Conservation (phyloP, 1,284 basidiomycete genomes). For the Coriolopsis trogii region DNA sequence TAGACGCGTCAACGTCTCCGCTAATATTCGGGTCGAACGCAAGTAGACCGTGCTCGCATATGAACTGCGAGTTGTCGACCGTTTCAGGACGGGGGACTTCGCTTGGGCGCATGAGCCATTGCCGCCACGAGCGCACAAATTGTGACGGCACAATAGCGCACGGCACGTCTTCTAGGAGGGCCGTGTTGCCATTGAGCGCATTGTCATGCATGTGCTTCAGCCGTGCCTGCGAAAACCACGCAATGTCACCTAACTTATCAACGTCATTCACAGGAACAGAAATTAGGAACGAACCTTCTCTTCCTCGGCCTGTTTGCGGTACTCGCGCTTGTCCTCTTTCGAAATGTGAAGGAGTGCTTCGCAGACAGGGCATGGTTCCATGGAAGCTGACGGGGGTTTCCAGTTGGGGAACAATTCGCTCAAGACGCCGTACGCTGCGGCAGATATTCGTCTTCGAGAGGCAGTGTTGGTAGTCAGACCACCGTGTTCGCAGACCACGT, state of each 20-base stretch:
- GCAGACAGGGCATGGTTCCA: conserved; percentile 62
- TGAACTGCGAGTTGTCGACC: conserved; percentile 61
- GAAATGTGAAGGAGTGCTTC: conserved; percentile 55
- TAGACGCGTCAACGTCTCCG: conserved; percentile 55
- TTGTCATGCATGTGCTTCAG: conserved; percentile 64
- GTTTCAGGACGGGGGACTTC: conserved; percentile 56
- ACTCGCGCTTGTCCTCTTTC: conserved; percentile 58
- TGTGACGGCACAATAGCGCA: conserved; percentile 61
- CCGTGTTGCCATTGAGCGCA: conserved; percentile 47
- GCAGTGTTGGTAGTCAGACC: conserved; percentile 54
- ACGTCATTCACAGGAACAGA: conserved; percentile 15
- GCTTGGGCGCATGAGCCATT: conserved; percentile 66
- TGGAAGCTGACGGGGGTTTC: conserved; percentile 53
- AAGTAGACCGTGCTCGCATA: conserved; percentile 72
- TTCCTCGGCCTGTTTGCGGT: conserved; percentile 64
- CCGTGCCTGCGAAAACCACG: conserved; percentile 45
- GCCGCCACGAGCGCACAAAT: conserved; percentile 68
- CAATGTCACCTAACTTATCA: conserved; percentile 13
- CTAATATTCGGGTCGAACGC: conserved; percentile 64
- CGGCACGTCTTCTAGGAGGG: conserved; percentile 46
- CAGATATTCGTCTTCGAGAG: conserved; percentile 62
- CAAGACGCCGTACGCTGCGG: conserved; percentile 60
- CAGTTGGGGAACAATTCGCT: conserved; percentile 64
- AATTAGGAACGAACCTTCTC: conserved; percentile 63
- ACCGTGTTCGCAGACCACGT: conserved; percentile 75